phyloP scores from a whole-genome alignment of 2,329 filamentous ascomycete genomes.

The Huntiella savannae region DNA sequence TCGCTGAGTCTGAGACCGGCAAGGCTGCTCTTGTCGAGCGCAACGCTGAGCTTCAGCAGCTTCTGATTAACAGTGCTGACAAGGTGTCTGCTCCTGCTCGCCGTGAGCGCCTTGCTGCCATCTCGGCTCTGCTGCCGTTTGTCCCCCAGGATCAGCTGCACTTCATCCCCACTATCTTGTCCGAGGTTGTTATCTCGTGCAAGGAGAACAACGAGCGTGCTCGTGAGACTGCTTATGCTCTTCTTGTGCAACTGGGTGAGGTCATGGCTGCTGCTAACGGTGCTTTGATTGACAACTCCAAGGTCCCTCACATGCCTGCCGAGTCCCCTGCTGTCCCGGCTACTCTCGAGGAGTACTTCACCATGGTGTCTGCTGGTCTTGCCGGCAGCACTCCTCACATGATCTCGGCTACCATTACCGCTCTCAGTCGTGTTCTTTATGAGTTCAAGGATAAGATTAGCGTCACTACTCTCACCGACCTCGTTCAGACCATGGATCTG shows the following conservation, averaged over 20 bases:
- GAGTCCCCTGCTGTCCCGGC: slow-evolving; percentile 62
- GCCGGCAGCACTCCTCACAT: slow-evolving; percentile 88
- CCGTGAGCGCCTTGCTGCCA: slow-evolving; percentile 67
- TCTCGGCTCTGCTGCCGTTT: slow-evolving; percentile 61
- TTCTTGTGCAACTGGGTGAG: slow-evolving; percentile 74
- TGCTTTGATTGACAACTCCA: slow-evolving; percentile 62
- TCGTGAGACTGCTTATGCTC: slow-evolving; percentile 70
- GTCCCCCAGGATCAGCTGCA: slow-evolving; percentile 63
- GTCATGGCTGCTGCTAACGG: slow-evolving; percentile 50
- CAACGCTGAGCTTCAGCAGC: slow-evolving; percentile 58
- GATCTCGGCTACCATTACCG: slow-evolving; percentile 93
- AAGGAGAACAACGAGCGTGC: slow-evolving; percentile 97
- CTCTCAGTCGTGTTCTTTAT: slow-evolving; percentile 80
- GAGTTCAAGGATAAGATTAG: slow-evolving; percentile 62
- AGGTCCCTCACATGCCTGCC: slow-evolving; percentile 69
- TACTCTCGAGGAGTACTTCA: slow-evolving; percentile 86
- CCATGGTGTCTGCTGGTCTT: slow-evolving; percentile 91
- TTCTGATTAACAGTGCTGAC: slow-evolving; percentile 61
- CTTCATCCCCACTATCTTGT: slow-evolving; percentile 80
- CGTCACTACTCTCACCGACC: slow-evolving; percentile 52
- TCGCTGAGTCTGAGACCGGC: slow-evolving; percentile 65
- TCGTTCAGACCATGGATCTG: slow-evolving; percentile 87
- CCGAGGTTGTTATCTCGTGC: slow-evolving; percentile 87
- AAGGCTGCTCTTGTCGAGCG: slow-evolving; percentile 57
- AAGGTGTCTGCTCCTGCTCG: slow-evolving; percentile 75